Conservation (phyloP, 2,329 filamentous ascomycete species). For the Sporothrix variecibatus region DNA sequence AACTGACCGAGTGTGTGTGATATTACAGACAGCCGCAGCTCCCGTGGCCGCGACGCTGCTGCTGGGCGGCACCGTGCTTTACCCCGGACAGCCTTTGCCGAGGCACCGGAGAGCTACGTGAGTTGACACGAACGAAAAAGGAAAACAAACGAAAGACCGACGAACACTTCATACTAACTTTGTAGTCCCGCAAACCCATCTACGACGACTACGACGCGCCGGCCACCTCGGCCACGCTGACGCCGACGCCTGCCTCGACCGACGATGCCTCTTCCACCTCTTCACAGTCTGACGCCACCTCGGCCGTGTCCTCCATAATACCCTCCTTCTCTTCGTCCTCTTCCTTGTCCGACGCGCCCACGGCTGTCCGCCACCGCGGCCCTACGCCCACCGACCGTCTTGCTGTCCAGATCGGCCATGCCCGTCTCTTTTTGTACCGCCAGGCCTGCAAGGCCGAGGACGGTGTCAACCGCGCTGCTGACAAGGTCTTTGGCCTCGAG, state of each 20-base stretch:
- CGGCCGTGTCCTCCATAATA: conserved; percentile 19
- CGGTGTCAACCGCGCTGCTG: conserved; percentile 78
- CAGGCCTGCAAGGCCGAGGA: conserved; percentile 76
- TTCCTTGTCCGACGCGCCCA: conserved; percentile 29
- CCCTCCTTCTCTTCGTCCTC: conserved; percentile 22
- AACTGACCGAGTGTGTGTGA: neutral
- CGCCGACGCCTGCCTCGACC: conserved; percentile 28
- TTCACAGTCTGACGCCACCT: conserved; percentile 14
- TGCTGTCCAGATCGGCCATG: conserved; percentile 76
- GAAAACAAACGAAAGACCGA: neutral
- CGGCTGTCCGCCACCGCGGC: conserved; percentile 41
- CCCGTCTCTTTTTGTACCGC: conserved; percentile 76
- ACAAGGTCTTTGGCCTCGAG: conserved; percentile 80
- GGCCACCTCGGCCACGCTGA: conserved; percentile 29
- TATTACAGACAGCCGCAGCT: conserved; percentile 50
- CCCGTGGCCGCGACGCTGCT: conserved; percentile 56
- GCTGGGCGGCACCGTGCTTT: conserved; percentile 51
- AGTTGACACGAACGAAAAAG: neutral
- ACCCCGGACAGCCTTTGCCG: conserved; percentile 53
- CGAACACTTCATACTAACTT: neutral
- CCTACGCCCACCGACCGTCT: conserved; percentile 89
- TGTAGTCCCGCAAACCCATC: conserved; percentile 67
- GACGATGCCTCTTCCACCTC: conserved; percentile 23
- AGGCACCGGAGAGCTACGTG: conserved; percentile 45
- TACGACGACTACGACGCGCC: conserved; percentile 68